Evolutionary conservation across 176 grass and related monocot genomes (phyloP).

Genomic region (Neostapfia colusana): DNA sequence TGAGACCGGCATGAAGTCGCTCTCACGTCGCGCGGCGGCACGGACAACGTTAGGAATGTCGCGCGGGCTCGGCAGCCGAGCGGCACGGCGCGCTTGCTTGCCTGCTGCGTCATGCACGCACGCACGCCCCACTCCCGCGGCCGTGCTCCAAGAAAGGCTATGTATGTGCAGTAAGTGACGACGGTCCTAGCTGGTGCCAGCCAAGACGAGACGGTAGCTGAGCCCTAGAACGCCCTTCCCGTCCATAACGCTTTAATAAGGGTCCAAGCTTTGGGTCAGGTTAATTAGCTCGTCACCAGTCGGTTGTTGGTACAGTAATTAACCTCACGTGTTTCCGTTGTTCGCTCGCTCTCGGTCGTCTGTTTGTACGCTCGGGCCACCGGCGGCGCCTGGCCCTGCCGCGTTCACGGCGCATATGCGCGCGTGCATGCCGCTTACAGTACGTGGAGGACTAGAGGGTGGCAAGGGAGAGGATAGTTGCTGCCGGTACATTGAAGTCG

Average conservation of each 20-base stretch:
- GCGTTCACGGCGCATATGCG: no score
- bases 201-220: no score
- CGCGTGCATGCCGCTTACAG: neutral
- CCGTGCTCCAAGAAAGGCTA: no score
- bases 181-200: no score
- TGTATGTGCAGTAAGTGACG: no score
- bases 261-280: neutral
- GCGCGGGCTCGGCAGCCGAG: no score
- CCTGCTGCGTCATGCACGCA: no score
- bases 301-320: neutral
- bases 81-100: no score
- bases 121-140: no score
- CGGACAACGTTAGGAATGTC: neutral
- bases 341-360: neutral
- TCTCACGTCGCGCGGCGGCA: neutral
- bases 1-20: neutral
- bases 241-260: neutral
- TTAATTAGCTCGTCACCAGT: neutral
- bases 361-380: slow-evolving; percentile 15
- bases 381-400: neutral
- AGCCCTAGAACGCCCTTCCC: neutral
- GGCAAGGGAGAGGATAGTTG: neutral
- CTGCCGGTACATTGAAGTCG: slow-evolving; percentile 42
- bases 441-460: slow-evolving; percentile 9
- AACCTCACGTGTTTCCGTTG: neutral